Evolutionary conservation across 1,139 yeast species (phyloP).

Genomic region (Meyerozyma sp.): DNA sequence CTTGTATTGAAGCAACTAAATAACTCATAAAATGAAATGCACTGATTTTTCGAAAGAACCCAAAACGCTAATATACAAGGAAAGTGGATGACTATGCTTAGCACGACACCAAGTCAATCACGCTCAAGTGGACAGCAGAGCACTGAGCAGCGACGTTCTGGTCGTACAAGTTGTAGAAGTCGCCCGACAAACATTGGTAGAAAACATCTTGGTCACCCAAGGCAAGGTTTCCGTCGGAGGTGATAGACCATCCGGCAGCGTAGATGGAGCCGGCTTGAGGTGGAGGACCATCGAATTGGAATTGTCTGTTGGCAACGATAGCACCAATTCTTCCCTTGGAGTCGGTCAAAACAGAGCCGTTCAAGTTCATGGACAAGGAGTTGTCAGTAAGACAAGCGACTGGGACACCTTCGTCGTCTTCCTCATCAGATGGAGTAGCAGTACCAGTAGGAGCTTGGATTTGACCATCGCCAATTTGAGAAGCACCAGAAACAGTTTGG

Average conservation of each 20-base stretch:
- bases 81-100: slow-evolving; percentile 16
- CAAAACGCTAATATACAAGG: neutral
- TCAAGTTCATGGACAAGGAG: slow-evolving; percentile 53
- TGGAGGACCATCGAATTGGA: slow-evolving; percentile 88
- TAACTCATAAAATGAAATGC: slow-evolving; percentile 1
- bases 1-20: slow-evolving; percentile 1
- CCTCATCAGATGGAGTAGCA: slow-evolving; percentile 10
- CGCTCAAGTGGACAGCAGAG: slow-evolving; percentile 54
- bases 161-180: slow-evolving; percentile 79
- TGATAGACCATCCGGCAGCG: slow-evolving; percentile 80
- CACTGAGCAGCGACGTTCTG: slow-evolving; percentile 64
- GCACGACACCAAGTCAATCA: slow-evolving; percentile 62
- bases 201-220: slow-evolving; percentile 60
- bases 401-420: slow-evolving; percentile 8
- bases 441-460: slow-evolving; percentile 19
- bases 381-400: slow-evolving; percentile 46
- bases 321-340: slow-evolving; percentile 69
- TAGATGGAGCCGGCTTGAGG: slow-evolving; percentile 87
- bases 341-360: slow-evolving; percentile 53
- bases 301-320: slow-evolving; percentile 80
- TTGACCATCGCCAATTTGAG: slow-evolving; percentile 29
- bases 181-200: slow-evolving; percentile 78
- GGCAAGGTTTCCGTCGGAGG: slow-evolving; percentile 62
- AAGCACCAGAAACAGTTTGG: slow-evolving; percentile 16
- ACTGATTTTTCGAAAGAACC: neutral